These are phyloP conservation scores for Exophiala sp. DNA, from an alignment of 2,329 filamentous ascomycete genomes.

Conservation along the genomic window DNA sequence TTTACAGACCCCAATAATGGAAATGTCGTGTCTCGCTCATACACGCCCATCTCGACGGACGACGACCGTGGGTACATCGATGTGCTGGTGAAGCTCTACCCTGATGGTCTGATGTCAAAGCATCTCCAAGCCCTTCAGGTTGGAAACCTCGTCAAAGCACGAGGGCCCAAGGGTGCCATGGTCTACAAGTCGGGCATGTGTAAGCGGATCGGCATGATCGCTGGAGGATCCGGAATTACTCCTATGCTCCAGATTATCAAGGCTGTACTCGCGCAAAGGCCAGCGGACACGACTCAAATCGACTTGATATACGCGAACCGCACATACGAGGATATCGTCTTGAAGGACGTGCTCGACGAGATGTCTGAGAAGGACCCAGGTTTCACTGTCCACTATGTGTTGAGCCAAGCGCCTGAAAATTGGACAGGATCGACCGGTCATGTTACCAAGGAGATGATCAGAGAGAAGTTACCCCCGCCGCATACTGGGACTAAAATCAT, in stretches of 20 bases:
- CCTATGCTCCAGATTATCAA: constrained; percentile 62
- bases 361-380: constrained; percentile 51
- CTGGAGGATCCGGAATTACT: constrained; percentile 42
- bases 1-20: constrained; percentile 42
- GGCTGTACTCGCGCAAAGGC: constrained; percentile 57
- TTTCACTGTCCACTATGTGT: constrained; percentile 57
- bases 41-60: constrained; percentile 47
- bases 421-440: constrained; percentile 53
- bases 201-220: constrained; percentile 37
- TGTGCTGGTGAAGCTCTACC: constrained; percentile 37
- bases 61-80: constrained; percentile 34
- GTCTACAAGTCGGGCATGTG: constrained; percentile 33
- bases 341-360: constrained; percentile 54
- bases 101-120: constrained; percentile 35
- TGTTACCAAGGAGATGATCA: constrained; percentile 50
- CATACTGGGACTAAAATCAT: too few relatives aligned
- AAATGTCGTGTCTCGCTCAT: constrained; percentile 49
- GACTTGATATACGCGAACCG: constrained; percentile 60
- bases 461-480: constrained; percentile 6
- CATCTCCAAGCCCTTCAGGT: constrained; percentile 33
- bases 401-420: constrained; percentile 28
- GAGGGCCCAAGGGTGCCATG: constrained; percentile 38
- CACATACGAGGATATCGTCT: constrained; percentile 57
- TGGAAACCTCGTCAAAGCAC: constrained; percentile 36
- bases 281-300: constrained; percentile 55